phyloP scores from a whole-genome alignment of 78 protist species.

The Cavenderia fasciculata region DNA sequence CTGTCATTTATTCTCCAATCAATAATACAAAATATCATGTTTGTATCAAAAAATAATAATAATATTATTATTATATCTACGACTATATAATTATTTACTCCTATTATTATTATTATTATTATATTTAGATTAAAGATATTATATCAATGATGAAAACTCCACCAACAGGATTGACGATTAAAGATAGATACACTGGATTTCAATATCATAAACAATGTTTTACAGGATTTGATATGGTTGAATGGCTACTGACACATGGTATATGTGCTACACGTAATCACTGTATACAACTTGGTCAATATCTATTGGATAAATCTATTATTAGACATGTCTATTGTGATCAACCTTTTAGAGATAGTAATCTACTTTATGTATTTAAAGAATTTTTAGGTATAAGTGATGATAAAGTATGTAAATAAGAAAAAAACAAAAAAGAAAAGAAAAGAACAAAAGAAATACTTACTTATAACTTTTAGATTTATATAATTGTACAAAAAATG shows the following conservation, averaged over 20 bases:
- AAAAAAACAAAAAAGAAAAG: background rate
- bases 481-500: constrained; percentile 39
- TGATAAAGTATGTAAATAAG: constrained; percentile 16
- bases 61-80: background rate
- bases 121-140: constrained; percentile 26
- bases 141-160: constrained; percentile 19
- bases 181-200: constrained; percentile 51
- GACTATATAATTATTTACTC: background rate
- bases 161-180: constrained; percentile 13
- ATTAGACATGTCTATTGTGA: constrained; percentile 53
- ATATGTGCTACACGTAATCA: constrained; percentile 21
- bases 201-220: constrained; percentile 49
- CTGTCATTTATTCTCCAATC: constrained; percentile 19
- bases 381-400: constrained; percentile 47
- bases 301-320: constrained; percentile 45
- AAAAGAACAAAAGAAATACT: background rate
- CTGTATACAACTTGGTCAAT: constrained; percentile 57
- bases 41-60: too few species aligned
- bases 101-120: background rate
- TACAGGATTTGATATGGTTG: constrained; percentile 54
- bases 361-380: constrained; percentile 34
- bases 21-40: constrained; percentile 29
- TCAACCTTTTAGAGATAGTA: constrained; percentile 56
- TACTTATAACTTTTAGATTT: constrained; percentile 6
- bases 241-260: constrained; percentile 42